phyloP scores from a whole-genome alignment of 768 basidiomycete genomes.

The Zangia roseola region DNA sequence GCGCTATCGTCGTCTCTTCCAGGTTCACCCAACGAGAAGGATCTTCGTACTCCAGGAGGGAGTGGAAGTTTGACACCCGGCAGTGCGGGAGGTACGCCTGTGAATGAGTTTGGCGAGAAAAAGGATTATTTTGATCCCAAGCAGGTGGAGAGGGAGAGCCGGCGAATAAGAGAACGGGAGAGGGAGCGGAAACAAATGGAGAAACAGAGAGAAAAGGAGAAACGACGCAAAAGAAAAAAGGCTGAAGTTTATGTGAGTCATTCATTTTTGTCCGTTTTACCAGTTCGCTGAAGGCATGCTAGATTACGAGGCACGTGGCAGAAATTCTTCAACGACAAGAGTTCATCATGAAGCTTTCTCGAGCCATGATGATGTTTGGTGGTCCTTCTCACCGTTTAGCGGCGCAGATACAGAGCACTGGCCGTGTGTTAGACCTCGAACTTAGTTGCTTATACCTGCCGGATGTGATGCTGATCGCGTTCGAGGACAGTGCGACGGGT shows the following conservation, averaged over 20 bases:
- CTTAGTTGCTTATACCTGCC: conserved; percentile 74
- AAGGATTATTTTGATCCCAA: conserved; percentile 33
- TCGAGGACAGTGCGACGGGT: conserved; percentile 76
- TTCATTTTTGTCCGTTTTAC: neutral
- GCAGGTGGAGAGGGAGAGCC: conserved; percentile 27
- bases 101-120: conserved; percentile 20
- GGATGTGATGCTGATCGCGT: conserved; percentile 75
- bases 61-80: conserved; percentile 20
- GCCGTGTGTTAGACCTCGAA: conserved; percentile 72
- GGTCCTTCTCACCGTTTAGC: conserved; percentile 81
- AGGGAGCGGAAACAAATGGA: conserved; percentile 39
- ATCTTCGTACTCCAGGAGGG: conserved; percentile 8
- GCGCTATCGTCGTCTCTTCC: conserved; percentile 11
- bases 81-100: conserved; percentile 14
- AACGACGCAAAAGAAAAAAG: conserved; percentile 59
- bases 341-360: conserved; percentile 80
- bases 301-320: conserved; percentile 85
- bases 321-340: conserved; percentile 79
- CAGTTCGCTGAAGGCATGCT: neutral
- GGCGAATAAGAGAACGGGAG: conserved; percentile 16
- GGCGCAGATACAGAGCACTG: conserved; percentile 77
- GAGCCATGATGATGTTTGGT: conserved; percentile 90
- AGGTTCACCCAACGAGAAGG: conserved; percentile 7
- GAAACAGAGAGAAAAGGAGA: conserved; percentile 33
- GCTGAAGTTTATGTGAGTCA: conserved; percentile 71